Evolutionary conservation across 257 asterid species (phyloP).

Genomic region (Nicotiana tabacum): DNA sequence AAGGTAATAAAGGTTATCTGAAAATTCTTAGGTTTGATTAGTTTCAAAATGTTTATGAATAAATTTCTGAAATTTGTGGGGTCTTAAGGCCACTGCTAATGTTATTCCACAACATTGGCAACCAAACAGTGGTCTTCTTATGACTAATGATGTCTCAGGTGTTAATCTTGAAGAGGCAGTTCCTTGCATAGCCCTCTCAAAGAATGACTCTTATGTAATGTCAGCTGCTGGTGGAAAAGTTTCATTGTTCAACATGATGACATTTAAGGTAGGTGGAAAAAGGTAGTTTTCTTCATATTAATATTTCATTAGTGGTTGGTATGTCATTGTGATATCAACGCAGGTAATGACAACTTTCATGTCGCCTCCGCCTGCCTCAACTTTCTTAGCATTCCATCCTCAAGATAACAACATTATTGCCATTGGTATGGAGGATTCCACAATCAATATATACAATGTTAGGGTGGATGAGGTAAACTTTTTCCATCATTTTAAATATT

Average conservation of each 20-base stretch:
- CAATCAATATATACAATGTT: slow-evolving; percentile 90
- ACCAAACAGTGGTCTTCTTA: slow-evolving; percentile 73
- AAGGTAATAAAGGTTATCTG: slow-evolving; percentile 44
- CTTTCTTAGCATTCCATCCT: slow-evolving; percentile 92
- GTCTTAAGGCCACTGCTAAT: slow-evolving; percentile 62
- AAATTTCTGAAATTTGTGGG: slow-evolving; percentile 16
- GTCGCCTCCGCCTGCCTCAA: slow-evolving; percentile 96
- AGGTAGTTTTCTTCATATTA: neutral
- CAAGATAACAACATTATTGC: slow-evolving; percentile 94
- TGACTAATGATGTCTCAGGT: slow-evolving; percentile 62
- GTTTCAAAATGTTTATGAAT: neutral
- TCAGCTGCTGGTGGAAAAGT: slow-evolving; percentile 85
- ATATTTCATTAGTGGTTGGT: neutral
- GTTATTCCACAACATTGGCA: slow-evolving; percentile 68
- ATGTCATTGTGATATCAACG: slow-evolving; percentile 6
- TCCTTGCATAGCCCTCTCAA: slow-evolving; percentile 82
- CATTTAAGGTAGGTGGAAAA: slow-evolving; percentile 53
- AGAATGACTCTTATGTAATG: slow-evolving; percentile 80
- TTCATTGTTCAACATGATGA: slow-evolving; percentile 78
- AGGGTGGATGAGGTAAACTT: slow-evolving; percentile 79
- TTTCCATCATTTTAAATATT: neutral
- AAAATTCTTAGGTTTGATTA: neutral
- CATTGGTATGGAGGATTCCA: slow-evolving; percentile 97
- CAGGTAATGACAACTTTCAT: slow-evolving; percentile 95
- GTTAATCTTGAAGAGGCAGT: slow-evolving; percentile 78